Evolutionary conservation across 1,284 basidiomycete genomes (phyloP), one percentile per base, ranked within the genome.

Genomic region (Rhodofomes roseus): DNA sequence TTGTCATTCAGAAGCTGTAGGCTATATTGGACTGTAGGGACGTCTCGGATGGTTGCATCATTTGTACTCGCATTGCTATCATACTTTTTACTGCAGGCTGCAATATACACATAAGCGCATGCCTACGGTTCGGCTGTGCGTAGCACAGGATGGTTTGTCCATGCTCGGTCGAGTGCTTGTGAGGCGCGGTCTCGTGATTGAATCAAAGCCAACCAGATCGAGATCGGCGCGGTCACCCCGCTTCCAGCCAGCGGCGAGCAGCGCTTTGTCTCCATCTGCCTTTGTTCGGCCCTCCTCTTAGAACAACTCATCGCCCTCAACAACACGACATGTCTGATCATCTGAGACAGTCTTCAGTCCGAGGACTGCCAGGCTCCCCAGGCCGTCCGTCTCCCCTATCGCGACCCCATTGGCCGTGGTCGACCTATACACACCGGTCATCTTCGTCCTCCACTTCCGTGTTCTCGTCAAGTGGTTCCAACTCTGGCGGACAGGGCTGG

Each of bases 1-100:
- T 97, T 68, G 82, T 97, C 65, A 84, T 97, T 65, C 93, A 96
- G 79, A 92, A 87, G 71, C 72, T 96, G 70, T 96, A 79, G 81
- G 9, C 6, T 52, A 23, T 51, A 20, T 16, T 25, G 34, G 23
- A 34, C 43, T 58, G 40, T 55, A 29, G 50, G 57, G 37, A 37
- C 8, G 20, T 56, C 22, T 41, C 36, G 34, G 53, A 41, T 59
- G 48, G 34, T 71, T 96, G 71, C 95, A 79, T 81, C 16, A 51
- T 60, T 44, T 63, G 34, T 60, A 55, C 51, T 56, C 60, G 64
- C 65, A 66, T 62, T 60, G 60, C 64, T 69, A 57, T 69, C 64
- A 59, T 62, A 64, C 60, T 29, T 62, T 62, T 34, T 16, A n/a
- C 41, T 55, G n/a, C 29, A 54, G 14, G 22, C 25, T 29, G 51